Evolutionary conservation across 1,139 yeast genomes (phyloP), one percentile per base, ranked within the genome.

Genomic region (Hansenula sp.): DNA sequence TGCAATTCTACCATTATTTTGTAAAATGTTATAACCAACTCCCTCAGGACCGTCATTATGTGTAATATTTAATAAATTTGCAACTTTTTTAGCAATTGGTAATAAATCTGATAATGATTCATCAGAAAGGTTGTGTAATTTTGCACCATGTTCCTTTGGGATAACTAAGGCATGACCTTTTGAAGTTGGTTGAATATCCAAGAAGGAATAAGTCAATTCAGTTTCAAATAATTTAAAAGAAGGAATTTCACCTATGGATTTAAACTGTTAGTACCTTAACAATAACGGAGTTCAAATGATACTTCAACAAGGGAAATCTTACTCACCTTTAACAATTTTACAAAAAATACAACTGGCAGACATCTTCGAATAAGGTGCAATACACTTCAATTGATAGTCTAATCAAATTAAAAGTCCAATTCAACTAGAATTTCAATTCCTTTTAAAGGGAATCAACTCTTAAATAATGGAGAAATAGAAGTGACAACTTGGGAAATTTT

Each of bases 81-180:
- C 89, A 58, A 93, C 73, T 62, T 81, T 87, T 74, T 90, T 91
- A 41, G 91, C 89, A 39, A 87, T 80, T 17, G 98, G 97, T 50
- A 91, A 74, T 47, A 91, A 65, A 58, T 93, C 99, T 13, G 83
- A 76, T 53, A 91, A 71, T 59, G 87, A 81, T 54, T 90, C 97
- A 64, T 91, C 97, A 12, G 98, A 96, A 47, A 91, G 71, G 61
- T 89, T 81, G 71, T 91, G 98, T 51, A 91, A 74, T 66, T 85
- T 88, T 40, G 88, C 96, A 32, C 96, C 98, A 62, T 90, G 97
- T 65, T 78, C 77, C 65, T 91, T 91, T 49, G 98, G 98, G 53
- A 91, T 89, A 41, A 91, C 79, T 58, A 91, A 71, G 33, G 94
- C 79, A 63, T 91, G 99, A 34, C 95, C 96, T 55, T 79, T 79